Percentiles rank a stretch among this genome's conserved stretches.
Conservation (phyloP, 2,329 filamentous ascomycete species). For the Colletotrichum abscissum region DNA sequence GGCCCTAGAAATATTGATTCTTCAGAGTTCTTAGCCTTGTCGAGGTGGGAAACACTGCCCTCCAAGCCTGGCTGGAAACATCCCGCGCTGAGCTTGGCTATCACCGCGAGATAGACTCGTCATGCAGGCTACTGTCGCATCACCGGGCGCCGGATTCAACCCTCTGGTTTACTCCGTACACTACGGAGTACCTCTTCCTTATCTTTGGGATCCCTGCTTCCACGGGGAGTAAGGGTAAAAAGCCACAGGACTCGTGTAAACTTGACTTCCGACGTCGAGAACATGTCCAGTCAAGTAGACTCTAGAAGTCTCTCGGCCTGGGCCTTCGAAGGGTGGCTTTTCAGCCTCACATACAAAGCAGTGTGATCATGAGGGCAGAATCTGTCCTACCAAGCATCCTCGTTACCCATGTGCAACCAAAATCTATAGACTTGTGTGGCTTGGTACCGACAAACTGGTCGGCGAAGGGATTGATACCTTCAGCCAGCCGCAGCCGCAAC, state of each 20-base stretch:
- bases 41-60: neutral
- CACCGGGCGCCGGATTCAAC: neutral
- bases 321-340: neutral
- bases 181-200: neutral
- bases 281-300: neutral
- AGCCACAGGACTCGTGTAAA: neutral
- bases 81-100: neutral
- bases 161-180: conserved; percentile 1
- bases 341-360: neutral
- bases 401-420: no score
- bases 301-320: neutral
- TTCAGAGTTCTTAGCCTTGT: no score
- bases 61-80: neutral
- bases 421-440: neutral
- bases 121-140: conserved; percentile 22
- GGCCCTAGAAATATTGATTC: conserved; percentile 14
- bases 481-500: neutral
- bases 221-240: neutral
- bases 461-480: neutral
- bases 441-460: neutral
- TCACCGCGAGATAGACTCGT: conserved; percentile 12
- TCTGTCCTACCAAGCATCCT: neutral
- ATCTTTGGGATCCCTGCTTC: conserved; percentile 13
- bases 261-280: neutral
- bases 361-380: neutral